A percentile compares a stretch with the other conserved stretches of the same genome.
These are phyloP conservation scores for Trichophyton rubrum DNA, from an alignment of 2,329 filamentous ascomycete species.

Conservation along the genomic window DNA sequence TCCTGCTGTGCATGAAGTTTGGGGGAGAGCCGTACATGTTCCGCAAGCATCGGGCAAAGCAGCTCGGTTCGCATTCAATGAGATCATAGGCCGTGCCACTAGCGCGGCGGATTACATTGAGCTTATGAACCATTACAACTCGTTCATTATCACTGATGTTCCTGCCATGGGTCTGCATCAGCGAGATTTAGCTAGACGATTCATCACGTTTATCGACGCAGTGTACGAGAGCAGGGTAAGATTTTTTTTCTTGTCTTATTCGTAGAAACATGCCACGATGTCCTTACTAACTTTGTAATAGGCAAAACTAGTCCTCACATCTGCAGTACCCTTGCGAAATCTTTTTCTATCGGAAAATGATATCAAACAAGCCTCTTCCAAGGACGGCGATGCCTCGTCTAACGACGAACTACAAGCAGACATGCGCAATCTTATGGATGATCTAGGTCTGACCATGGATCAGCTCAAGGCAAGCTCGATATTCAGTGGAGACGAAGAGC, in stretches of 20 bases:
- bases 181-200: constrained; percentile 76
- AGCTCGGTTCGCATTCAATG: constrained; percentile 83
- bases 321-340: constrained; percentile 68
- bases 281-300: constrained; percentile 28
- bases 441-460: constrained; percentile 71
- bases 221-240: constrained; percentile 64
- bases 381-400: constrained; percentile 10
- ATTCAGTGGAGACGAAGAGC: constrained; percentile 89
- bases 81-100: constrained; percentile 77
- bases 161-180: constrained; percentile 81
- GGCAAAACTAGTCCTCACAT: constrained; percentile 91
- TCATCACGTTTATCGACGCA: constrained; percentile 96
- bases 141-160: constrained; percentile 82
- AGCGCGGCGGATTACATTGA: constrained; percentile 94
- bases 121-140: constrained; percentile 75
- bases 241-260: background rate
- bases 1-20: constrained; percentile 67
- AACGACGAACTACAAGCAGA: constrained; percentile 43
- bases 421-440: constrained; percentile 74
- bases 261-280: background rate
- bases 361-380: constrained; percentile 40
- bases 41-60: constrained; percentile 77
- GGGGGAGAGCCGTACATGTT: constrained; percentile 82
- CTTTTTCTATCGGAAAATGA: constrained; percentile 70
- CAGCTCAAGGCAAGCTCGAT: constrained; percentile 74